Evolutionary conservation across 2,329 filamentous ascomycete species (phyloP), one percentile per base, ranked within the genome.

Genomic region (Monosporascus sp.): DNA sequence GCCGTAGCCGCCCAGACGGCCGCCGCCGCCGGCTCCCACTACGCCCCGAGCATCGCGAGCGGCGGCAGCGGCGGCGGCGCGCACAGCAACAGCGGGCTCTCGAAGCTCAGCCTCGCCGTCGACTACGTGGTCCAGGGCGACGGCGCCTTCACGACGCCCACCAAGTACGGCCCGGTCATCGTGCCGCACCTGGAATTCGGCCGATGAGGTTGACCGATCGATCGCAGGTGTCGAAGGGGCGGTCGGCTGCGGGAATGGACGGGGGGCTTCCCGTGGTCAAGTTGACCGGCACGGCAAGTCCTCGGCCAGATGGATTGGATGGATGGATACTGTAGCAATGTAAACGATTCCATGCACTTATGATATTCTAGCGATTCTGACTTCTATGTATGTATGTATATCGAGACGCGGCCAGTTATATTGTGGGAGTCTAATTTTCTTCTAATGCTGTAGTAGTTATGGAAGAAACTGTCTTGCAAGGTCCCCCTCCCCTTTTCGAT

Each of bases 41-140:
- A 69, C 48, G 65, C 65, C 6, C 61, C 62, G 41, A 63, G 58
- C 54, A 65, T 57, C 39, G 53, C 55, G 37, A 61, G 58, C 47
- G 62, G 59, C 24, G 43, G 43, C 24, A 46, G 18, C 56, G 62
- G 56, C 48, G 47, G 50, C 50, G 50, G 51, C 55, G 69, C 47
- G 66, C 72, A 38, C 69, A 70, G 38, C 70, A 72, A 62, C 70
- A 75, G 51, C 75, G 82, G 2, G 1, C 62, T 85, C 52, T 77
- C 75, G 52, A 89, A 85, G 74, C 68, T 99, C 63, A 96, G 90
- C 71, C 74, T 99, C 45, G 94, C 93, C 1, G 89, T 96, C 2
- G 94, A 99, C 70, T 99, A 97, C 69, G 90, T 99, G 70, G 93
- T 99, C 22, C 94, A 99, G 72, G 91, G 89, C 1, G 93, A 97